phyloP scores from a whole-genome alignment of 306 rosid genomes.

The Mimosa pudica region DNA sequence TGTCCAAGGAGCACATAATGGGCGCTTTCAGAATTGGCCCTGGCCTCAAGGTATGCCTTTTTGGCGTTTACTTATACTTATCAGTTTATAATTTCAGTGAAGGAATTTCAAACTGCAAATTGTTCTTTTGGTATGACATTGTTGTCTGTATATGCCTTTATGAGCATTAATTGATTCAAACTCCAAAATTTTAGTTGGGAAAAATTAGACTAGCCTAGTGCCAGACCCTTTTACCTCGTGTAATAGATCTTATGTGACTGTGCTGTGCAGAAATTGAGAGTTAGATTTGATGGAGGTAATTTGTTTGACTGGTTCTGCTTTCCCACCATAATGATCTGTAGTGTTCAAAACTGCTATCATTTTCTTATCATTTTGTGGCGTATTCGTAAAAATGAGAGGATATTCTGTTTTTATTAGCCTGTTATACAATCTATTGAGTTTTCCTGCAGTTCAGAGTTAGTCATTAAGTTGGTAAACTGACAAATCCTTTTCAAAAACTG shows the following conservation, averaged over 20 bases:
- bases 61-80: conserved; percentile 26
- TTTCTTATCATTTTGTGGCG: neutral
- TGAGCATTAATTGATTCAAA: conserved; percentile 5
- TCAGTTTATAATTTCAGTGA: neutral
- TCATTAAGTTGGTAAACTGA: neutral
- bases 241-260: neutral
- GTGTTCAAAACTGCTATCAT: neutral
- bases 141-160: conserved; percentile 18
- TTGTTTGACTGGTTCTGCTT: conserved; percentile 19
- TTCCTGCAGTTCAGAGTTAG: neutral
- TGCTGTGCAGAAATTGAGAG: neutral
- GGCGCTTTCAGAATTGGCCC: conserved; percentile 84
- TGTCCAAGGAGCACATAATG: conserved; percentile 90
- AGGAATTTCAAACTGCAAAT: conserved; percentile 10
- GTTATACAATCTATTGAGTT: neutral
- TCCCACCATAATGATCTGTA: conserved; percentile 4
- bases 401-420: conserved; percentile 16
- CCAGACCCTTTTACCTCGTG: conserved; percentile 15
- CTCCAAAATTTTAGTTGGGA: neutral
- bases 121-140: conserved; percentile 18
- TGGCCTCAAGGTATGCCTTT: conserved; percentile 62
- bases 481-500: conserved; percentile 3
- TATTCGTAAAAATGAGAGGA: conserved; percentile 2
- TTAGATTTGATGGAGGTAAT: conserved; percentile 12
- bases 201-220: conserved; percentile 9